Percentiles rank a stretch among this genome's conserved stretches.
These are phyloP conservation scores for Termitomyces heimii DNA, from an alignment of 768 basidiomycete species.

Conservation along the genomic window DNA sequence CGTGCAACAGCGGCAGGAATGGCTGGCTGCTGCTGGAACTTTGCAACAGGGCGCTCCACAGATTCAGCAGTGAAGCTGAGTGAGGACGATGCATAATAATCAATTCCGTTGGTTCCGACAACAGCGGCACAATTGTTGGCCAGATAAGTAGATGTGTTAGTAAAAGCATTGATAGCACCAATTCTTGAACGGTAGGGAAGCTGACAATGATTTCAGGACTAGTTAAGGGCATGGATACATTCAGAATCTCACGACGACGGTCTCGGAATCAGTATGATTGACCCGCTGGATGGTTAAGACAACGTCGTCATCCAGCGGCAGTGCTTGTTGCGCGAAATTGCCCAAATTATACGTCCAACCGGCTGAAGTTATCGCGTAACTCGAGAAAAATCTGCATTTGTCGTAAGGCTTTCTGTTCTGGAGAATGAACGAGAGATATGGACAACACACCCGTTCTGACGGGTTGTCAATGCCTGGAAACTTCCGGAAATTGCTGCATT, in stretches of 20 bases:
- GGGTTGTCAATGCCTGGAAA: slow-evolving; percentile 46
- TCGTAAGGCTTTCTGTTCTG: background rate
- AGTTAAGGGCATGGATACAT: background rate
- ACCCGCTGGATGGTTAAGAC: slow-evolving; percentile 40
- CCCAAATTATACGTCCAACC: slow-evolving; percentile 42
- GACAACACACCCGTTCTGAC: slow-evolving; percentile 37
- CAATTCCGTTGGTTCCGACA: slow-evolving; percentile 40
- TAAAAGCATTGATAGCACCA: slow-evolving; percentile 38
- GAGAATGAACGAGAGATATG: background rate
- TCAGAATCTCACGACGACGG: slow-evolving; percentile 32
- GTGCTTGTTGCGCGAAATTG: slow-evolving; percentile 50
- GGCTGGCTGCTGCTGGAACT: slow-evolving; percentile 34
- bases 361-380: slow-evolving; percentile 28
- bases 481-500: slow-evolving; percentile 46
- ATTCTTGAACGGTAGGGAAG: slow-evolving; percentile 56
- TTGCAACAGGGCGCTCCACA: slow-evolving; percentile 20
- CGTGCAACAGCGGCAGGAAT: slow-evolving; percentile 23
- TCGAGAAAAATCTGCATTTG: slow-evolving; percentile 38
- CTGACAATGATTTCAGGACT: slow-evolving; percentile 20
- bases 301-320: slow-evolving; percentile 45
- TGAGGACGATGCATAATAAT: slow-evolving; percentile 24
- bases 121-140: slow-evolving; percentile 48
- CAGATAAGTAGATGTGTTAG: slow-evolving; percentile 41
- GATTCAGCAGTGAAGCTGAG: slow-evolving; percentile 5
- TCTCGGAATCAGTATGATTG: slow-evolving; percentile 31